These are phyloP conservation scores for Citrullus amarus DNA, from an alignment of 306 rosid species.

Conservation along the genomic window DNA sequence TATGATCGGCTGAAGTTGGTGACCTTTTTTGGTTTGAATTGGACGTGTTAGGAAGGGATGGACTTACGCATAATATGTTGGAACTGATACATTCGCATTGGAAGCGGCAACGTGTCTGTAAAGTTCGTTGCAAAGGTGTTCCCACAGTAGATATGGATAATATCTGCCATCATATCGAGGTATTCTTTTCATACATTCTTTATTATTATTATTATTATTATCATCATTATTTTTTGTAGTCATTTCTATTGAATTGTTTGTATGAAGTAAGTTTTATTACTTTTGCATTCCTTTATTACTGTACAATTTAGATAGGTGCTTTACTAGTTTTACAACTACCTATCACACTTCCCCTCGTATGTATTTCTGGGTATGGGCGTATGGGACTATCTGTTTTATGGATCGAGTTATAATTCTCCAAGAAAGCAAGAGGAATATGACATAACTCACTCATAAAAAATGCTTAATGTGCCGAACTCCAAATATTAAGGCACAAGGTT, in stretches of 20 bases:
- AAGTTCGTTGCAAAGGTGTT: slow-evolving; percentile 85
- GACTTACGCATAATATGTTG: slow-evolving; percentile 93
- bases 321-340: not conserved
- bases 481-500: not conserved
- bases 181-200: slow-evolving; percentile 8
- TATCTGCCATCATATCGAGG: slow-evolving; percentile 79
- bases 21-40: slow-evolving; percentile 15
- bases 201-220: not conserved
- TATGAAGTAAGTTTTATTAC: not conserved
- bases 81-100: slow-evolving; percentile 92
- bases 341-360: not conserved
- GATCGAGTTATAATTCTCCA: not conserved
- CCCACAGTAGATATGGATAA: slow-evolving; percentile 93
- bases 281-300: not conserved
- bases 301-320: not conserved
- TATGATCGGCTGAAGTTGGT: slow-evolving; percentile 9
- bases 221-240: not conserved
- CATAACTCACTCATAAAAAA: not conserved
- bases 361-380: not conserved
- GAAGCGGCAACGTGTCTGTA: slow-evolving; percentile 65
- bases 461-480: not conserved
- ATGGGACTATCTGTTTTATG: not conserved
- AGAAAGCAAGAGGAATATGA: not conserved
- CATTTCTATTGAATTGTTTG: not conserved
- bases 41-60: slow-evolving; percentile 72